These are phyloP conservation scores for Pseudogymnoascus sp. DNA, from an alignment of 2,329 filamentous ascomycete genomes.

Conservation along the genomic window DNA sequence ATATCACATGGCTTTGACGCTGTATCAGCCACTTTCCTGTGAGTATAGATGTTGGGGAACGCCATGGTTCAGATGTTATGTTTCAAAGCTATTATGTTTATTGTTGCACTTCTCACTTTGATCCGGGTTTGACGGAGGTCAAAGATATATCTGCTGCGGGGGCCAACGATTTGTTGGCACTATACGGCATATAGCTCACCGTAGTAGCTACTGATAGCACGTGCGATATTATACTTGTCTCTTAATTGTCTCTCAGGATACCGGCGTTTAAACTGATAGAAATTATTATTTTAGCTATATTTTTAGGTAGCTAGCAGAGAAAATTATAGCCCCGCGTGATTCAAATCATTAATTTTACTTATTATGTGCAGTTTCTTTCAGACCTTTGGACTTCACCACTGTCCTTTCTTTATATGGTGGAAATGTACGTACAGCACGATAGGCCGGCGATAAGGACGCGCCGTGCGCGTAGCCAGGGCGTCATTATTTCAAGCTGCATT, in stretches of 20 bases:
- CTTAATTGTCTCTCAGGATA: background rate
- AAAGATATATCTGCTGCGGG: background rate
- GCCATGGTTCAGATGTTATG: slow-evolving; percentile 18
- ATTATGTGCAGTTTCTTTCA: background rate
- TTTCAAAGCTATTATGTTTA: background rate
- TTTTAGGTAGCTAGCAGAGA: background rate
- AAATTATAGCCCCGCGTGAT: background rate
- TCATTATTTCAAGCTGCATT: slow-evolving; percentile 5
- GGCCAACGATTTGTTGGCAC: background rate
- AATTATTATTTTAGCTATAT: background rate
- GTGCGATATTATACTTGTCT: background rate
- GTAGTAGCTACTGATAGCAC: slow-evolving; percentile 1
- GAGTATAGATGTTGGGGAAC: slow-evolving; percentile 73
- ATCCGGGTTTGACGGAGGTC: background rate
- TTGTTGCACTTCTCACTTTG: slow-evolving; percentile 1
- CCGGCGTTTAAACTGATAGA: background rate
- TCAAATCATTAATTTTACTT: background rate
- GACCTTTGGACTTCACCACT: background rate
- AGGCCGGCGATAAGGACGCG: slow-evolving; percentile 7
- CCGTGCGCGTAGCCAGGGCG: background rate
- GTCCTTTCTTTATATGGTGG: background rate
- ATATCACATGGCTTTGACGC: slow-evolving; percentile 79
- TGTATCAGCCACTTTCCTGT: slow-evolving; percentile 79
- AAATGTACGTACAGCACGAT: background rate
- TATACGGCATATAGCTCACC: slow-evolving; percentile 3